Percentiles rank a stretch among this genome's conserved stretches.
Evolutionary conservation across 257 asterid species (phyloP).

Genomic region (Lithospermum erythrorhizon): DNA sequence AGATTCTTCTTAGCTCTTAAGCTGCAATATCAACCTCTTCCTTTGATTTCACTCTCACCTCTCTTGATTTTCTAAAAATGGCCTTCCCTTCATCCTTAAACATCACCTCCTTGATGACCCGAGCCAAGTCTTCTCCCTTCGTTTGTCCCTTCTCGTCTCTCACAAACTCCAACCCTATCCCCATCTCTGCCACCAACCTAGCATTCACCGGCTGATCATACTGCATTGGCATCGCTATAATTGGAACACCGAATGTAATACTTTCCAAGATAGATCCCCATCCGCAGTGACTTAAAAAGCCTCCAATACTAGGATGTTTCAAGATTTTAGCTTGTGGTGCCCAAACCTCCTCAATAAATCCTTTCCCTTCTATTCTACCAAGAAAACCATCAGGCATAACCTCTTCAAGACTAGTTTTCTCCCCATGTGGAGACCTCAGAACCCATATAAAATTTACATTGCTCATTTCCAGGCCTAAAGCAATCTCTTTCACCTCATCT

Average conservation of each 20-base stretch:
- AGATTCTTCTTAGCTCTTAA: too few relatives aligned
- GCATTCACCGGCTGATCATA: slow-evolving; percentile 30
- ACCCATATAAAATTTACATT: slow-evolving; percentile 46
- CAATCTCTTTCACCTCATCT: slow-evolving; percentile 38
- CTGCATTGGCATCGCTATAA: slow-evolving; percentile 27
- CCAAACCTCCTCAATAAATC: slow-evolving; percentile 23
- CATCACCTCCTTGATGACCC: slow-evolving; percentile 17
- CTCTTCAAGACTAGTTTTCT: slow-evolving; percentile 13
- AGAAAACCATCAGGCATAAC: slow-evolving; percentile 22
- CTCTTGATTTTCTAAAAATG: too few relatives aligned
- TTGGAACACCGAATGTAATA: slow-evolving; percentile 21
- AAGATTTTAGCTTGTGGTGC: slow-evolving; percentile 26
- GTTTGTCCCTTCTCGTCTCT: slow-evolving; percentile 10
- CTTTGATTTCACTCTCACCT: too few relatives aligned
- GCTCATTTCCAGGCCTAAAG: slow-evolving; percentile 40
- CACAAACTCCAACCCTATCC: slow-evolving; percentile 18
- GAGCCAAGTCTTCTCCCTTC: slow-evolving; percentile 11
- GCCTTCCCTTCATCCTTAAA: slow-evolving; percentile 3
- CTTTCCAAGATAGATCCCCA: slow-evolving; percentile 29
- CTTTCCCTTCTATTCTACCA: slow-evolving; percentile 15
- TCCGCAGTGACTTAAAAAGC: slow-evolving; percentile 27
- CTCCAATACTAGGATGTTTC: slow-evolving; percentile 19
- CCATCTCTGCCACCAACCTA: slow-evolving; percentile 21
- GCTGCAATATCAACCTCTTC: too few relatives aligned
- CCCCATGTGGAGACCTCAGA: slow-evolving; percentile 27